phyloP scores from a whole-genome alignment of 1,284 basidiomycete genomes.

The Malassezia pachydermatis region DNA sequence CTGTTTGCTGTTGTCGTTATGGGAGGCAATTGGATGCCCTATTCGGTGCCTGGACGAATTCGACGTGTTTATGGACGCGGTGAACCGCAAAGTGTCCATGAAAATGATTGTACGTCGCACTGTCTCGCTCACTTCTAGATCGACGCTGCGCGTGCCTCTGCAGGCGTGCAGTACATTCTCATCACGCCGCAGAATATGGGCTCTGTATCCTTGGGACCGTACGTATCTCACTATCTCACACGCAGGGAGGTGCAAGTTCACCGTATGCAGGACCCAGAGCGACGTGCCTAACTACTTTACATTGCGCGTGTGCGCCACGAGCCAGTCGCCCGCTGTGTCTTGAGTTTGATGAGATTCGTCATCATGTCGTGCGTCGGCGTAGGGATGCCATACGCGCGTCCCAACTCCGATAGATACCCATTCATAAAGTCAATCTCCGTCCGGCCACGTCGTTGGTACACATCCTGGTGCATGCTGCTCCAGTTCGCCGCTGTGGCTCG shows the following conservation, averaged over 20 bases:
- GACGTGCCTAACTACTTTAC: slow-evolving; percentile 9
- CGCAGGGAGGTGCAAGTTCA: slow-evolving; percentile 20
- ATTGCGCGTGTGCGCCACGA: slow-evolving; percentile 2
- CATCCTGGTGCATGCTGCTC: slow-evolving; percentile 38
- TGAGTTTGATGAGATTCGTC: slow-evolving; percentile 57
- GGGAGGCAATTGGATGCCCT: slow-evolving; percentile 89
- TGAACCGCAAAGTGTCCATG: slow-evolving; percentile 81
- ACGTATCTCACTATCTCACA: background rate
- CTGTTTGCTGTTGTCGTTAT: slow-evolving; percentile 78
- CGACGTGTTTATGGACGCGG: slow-evolving; percentile 86
- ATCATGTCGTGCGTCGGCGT: slow-evolving; percentile 61
- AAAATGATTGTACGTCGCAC: slow-evolving; percentile 58
- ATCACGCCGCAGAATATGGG: slow-evolving; percentile 44
- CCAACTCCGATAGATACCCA: slow-evolving; percentile 67
- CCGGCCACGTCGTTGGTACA: slow-evolving; percentile 22
- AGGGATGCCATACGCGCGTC: slow-evolving; percentile 56
- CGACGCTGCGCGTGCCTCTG: slow-evolving; percentile 15
- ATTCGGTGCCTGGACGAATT: slow-evolving; percentile 76
- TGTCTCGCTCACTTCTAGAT: slow-evolving; percentile 3
- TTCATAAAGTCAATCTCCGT: slow-evolving; percentile 61
- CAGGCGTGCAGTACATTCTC: slow-evolving; percentile 29
- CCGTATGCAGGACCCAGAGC: slow-evolving; percentile 21
- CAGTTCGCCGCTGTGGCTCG: slow-evolving; percentile 31
- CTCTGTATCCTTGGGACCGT: slow-evolving; percentile 17
- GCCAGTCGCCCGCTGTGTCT: slow-evolving; percentile 34